Evolutionary conservation across 2,329 filamentous ascomycete species (phyloP).

Genomic region (Fusarium sp.): DNA sequence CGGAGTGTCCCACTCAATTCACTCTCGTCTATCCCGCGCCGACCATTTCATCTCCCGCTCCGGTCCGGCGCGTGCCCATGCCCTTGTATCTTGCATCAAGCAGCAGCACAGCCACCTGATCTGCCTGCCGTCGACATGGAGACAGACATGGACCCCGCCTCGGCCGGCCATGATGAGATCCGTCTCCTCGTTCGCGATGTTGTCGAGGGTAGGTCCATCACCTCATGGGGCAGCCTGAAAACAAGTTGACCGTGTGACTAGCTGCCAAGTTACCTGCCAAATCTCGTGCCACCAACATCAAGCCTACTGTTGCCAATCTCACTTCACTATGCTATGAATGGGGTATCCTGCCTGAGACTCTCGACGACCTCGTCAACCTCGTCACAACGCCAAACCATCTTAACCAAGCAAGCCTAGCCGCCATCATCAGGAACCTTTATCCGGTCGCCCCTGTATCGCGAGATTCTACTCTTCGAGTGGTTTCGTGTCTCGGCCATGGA

Average conservation of each 20-base stretch:
- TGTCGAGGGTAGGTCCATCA: constrained; percentile 49
- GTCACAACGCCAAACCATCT: constrained; percentile 77
- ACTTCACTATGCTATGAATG: constrained; percentile 75
- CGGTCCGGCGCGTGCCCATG: constrained; percentile 20
- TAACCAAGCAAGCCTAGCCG: constrained; percentile 81
- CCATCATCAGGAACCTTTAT: constrained; percentile 82
- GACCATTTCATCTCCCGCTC: constrained; percentile 19
- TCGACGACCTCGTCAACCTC: constrained; percentile 77
- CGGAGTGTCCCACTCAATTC: constrained; percentile 39
- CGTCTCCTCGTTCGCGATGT: constrained; percentile 56
- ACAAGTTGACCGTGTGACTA: constrained; percentile 47
- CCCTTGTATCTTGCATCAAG: background rate
- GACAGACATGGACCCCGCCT: constrained; percentile 45
- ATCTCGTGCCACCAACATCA: constrained; percentile 74
- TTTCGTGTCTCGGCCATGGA: constrained; percentile 84
- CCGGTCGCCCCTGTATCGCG: constrained; percentile 76
- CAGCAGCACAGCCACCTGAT: background rate
- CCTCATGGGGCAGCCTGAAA: background rate
- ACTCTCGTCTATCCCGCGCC: constrained; percentile 14
- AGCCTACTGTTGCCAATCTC: constrained; percentile 75
- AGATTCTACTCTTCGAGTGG: constrained; percentile 74
- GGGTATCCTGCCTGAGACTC: constrained; percentile 74
- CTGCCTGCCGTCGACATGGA: constrained; percentile 23
- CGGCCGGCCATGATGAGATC: constrained; percentile 53
- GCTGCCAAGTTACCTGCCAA: constrained; percentile 76